Evolutionary conservation across 176 grass and related monocot genomes (phyloP).

Genomic region (Cenchrus americanus): DNA sequence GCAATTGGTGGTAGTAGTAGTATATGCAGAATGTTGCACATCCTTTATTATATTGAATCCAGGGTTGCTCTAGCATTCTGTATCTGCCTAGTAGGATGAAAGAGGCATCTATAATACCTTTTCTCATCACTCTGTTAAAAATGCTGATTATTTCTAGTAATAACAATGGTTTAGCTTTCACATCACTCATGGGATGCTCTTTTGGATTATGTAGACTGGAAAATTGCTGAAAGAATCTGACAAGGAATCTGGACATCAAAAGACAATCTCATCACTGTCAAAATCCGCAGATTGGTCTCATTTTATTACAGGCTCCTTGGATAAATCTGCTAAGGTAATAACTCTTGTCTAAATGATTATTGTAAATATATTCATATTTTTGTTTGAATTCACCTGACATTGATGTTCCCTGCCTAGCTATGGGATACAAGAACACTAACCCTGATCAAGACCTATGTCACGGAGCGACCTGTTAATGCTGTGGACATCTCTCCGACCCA

Average conservation of each 20-base stretch:
- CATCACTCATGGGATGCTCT: slow-evolving; percentile 14
- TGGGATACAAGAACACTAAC: slow-evolving; percentile 83
- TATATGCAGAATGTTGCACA: not conserved
- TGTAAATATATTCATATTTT: not conserved
- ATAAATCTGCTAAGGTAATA: slow-evolving; percentile 89
- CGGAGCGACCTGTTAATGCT: slow-evolving; percentile 89
- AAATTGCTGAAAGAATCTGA: slow-evolving; percentile 74
- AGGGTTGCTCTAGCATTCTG: not conserved
- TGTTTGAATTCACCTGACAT: slow-evolving; percentile 6
- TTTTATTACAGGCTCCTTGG: slow-evolving; percentile 76
- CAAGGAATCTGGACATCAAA: slow-evolving; percentile 75
- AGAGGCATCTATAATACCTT: not conserved
- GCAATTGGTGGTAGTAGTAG: not conserved
- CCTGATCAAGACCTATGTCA: slow-evolving; percentile 80
- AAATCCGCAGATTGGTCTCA: slow-evolving; percentile 73
- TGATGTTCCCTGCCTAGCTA: slow-evolving; percentile 48
- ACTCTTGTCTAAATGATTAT: slow-evolving; percentile 9
- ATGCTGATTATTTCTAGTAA: not conserved
- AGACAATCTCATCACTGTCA: slow-evolving; percentile 69
- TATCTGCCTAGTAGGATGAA: not conserved
- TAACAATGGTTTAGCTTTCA: not conserved
- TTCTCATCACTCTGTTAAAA: not conserved
- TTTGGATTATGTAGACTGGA: slow-evolving; percentile 59
- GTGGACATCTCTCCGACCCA: slow-evolving; percentile 89
- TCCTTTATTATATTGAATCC: not conserved